phyloP scores from a whole-genome alignment of 805 yeast species.

The Wickerhamiella musiphila region DNA sequence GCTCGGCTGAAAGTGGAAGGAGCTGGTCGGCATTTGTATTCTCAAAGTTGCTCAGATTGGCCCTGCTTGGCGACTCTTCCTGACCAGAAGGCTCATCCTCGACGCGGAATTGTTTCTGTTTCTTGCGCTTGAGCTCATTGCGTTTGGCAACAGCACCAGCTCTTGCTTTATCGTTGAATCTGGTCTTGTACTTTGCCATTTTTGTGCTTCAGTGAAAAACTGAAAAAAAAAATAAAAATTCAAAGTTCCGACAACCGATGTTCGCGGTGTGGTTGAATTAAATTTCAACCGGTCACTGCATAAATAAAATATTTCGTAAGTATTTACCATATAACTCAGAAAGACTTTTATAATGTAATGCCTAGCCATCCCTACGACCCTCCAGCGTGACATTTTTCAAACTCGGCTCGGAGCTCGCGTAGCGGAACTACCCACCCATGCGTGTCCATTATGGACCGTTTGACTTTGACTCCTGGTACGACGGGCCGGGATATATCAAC shows the following conservation, averaged over 20 bases:
- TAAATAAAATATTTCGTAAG: too few relatives aligned
- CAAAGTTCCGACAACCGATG: not conserved
- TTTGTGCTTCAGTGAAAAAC: not conserved
- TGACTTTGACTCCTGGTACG: slow-evolving; percentile 73
- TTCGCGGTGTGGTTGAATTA: not conserved
- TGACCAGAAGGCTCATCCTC: slow-evolving; percentile 10
- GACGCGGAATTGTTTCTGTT: slow-evolving; percentile 48
- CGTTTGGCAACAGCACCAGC: slow-evolving; percentile 71
- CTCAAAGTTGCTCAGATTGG: too few relatives aligned
- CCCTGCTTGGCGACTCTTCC: slow-evolving; percentile 7
- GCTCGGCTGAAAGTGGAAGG: slow-evolving; percentile 46
- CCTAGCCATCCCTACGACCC: too few relatives aligned
- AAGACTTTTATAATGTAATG: too few relatives aligned
- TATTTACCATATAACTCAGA: too few relatives aligned
- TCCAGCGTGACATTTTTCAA: not conserved
- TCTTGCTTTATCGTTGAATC: slow-evolving; percentile 76
- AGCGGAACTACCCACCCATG: not conserved
- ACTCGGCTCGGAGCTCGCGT: slow-evolving; percentile 5
- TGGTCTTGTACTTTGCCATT: slow-evolving; percentile 69
- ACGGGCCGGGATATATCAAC: slow-evolving; percentile 60
- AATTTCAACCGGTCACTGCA: not conserved
- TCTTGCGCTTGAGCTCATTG: slow-evolving; percentile 43
- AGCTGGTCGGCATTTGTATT: slow-evolving; percentile 46
- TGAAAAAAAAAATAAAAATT: not conserved
- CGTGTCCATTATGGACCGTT: slow-evolving; percentile 48